Percentiles rank a stretch among this genome's conserved stretches.
These are phyloP conservation scores for Lanmaoa pseudosensibilis DNA, from an alignment of 768 basidiomycete genomes.

Conservation along the genomic window DNA sequence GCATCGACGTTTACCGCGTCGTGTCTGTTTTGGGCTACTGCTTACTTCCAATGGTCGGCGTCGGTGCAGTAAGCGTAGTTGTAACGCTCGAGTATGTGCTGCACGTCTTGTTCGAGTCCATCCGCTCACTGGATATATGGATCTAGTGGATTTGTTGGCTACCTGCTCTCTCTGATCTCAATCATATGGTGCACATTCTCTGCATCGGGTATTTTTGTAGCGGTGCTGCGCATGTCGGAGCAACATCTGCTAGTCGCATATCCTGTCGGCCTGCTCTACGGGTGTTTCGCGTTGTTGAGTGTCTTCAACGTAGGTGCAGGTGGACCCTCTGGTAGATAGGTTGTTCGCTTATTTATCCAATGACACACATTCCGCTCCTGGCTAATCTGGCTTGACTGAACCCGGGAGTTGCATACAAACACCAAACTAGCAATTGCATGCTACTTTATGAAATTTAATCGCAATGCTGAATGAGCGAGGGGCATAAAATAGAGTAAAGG, in stretches of 20 bases:
- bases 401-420: background rate
- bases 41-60: constrained; percentile 92
- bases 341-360: constrained; percentile 9
- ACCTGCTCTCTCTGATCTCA: constrained; percentile 75
- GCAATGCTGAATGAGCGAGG: background rate
- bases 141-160: constrained; percentile 77
- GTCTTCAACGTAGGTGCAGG: constrained; percentile 69
- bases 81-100: constrained; percentile 80
- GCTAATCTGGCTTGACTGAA: background rate
- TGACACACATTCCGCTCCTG: background rate
- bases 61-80: constrained; percentile 85
- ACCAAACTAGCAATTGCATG: background rate
- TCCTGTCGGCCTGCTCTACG: constrained; percentile 91
- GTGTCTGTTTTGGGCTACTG: constrained; percentile 97
- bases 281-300: constrained; percentile 90
- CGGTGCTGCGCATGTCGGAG: constrained; percentile 92
- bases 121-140: constrained; percentile 1
- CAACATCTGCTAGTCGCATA: constrained; percentile 96
- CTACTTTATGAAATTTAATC: background rate
- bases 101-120: background rate
- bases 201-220: constrained; percentile 93
- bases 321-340: constrained; percentile 34
- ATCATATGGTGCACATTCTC: constrained; percentile 98
- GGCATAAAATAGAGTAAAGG: background rate
- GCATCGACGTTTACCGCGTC: constrained; percentile 93